Percentiles rank a stretch among this genome's conserved stretches.
These are phyloP conservation scores for Coccinonectria pachysandricola DNA, from an alignment of 2,329 filamentous ascomycete species.

Conservation along the genomic window DNA sequence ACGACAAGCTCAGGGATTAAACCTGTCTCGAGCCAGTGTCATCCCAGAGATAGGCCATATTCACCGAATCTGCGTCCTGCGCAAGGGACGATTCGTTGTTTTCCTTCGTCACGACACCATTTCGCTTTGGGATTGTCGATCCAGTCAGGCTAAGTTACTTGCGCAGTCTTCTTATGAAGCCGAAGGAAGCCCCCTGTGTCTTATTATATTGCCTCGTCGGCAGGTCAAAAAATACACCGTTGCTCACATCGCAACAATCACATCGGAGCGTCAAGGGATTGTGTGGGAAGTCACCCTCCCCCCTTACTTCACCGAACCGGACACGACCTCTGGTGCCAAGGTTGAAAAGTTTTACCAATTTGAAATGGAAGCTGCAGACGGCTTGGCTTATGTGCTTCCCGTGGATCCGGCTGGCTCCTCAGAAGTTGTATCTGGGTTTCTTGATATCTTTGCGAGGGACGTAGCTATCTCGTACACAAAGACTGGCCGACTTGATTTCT, in stretches of 20 bases:
- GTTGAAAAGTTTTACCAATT: conserved; percentile 64
- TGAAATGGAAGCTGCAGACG: conserved; percentile 49
- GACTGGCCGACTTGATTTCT: conserved; percentile 66
- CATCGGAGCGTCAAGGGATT: conserved; percentile 65
- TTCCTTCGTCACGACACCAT: conserved; percentile 64
- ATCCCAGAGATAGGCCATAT: conserved; percentile 62
- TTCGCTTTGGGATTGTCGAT: conserved; percentile 69
- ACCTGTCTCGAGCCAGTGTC: conserved; percentile 55
- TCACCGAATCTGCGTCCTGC: conserved; percentile 67
- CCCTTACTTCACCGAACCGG: conserved; percentile 24
- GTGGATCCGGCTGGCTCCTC: conserved; percentile 77
- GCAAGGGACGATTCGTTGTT: conserved; percentile 70
- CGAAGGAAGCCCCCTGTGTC: conserved; percentile 64
- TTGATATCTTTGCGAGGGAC: conserved; percentile 79
- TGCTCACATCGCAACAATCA: conserved; percentile 72
- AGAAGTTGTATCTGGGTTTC: conserved; percentile 61
- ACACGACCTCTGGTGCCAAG: conserved; percentile 12
- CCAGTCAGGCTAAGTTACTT: conserved; percentile 46
- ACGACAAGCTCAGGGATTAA: conserved; percentile 27
- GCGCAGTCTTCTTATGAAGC: conserved; percentile 40
- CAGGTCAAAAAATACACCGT: conserved; percentile 45
- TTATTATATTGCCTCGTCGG: conserved; percentile 60
- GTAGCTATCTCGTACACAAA: conserved; percentile 77
- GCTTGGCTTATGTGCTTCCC: conserved; percentile 59
- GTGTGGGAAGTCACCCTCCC: conserved; percentile 71